Base-by-base conservation (phyloP, 2,329 filamentous ascomycete genomes). In the Zymoseptoria crescenta region DNA sequence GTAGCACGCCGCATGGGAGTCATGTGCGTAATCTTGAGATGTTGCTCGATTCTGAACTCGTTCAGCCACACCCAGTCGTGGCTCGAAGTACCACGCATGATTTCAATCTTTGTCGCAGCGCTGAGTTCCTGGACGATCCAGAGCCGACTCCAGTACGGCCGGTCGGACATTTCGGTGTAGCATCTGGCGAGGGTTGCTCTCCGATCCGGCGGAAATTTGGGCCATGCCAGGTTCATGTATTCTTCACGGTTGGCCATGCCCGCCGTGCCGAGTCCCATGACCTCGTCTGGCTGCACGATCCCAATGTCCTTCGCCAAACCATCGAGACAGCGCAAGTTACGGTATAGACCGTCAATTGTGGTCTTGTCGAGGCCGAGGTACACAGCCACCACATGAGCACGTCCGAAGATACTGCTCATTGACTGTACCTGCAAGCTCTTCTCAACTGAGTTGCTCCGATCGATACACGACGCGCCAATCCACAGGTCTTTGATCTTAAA, bases 71-170 rank as follows among this genome's bases (percentile, higher is more conserved):
- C 16, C 35, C 35, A 41, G 35, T 41, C 35, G 16, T 41, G 16
- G 35, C 35, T 41, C 35, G 35, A 3, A 41, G 3, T 2, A 16
- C 35, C 35, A 16, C 35, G 16, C 35, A 41, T 41, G 16, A 41
- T 41, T 16, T 41, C 35, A 16, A 41, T 41, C 35, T 41, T 41
- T 41, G 10, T 16, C 35, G 35, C 50, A 21, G 50, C 50, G 6
- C 24, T 24, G 28, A 59, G 45, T 49, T 60, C 56, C 41, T 58
- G 56, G 3, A 55, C 52, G 20, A 60, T 57, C 58, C 58, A 60
- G 2, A 60, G 35, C n/a, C 56, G 55, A 16, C 13, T 50, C 55
- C 55, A 58, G 52, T 58, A 57, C 29, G 52, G 35, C 19, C 52
- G 30, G 1, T 58, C 9, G 10, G 35, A 41, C 35, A 41, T 41